Evolutionary conservation across 148 eudicot species (phyloP), one percentile per base, ranked within the genome.

Genomic region (Polygonum aviculare): DNA sequence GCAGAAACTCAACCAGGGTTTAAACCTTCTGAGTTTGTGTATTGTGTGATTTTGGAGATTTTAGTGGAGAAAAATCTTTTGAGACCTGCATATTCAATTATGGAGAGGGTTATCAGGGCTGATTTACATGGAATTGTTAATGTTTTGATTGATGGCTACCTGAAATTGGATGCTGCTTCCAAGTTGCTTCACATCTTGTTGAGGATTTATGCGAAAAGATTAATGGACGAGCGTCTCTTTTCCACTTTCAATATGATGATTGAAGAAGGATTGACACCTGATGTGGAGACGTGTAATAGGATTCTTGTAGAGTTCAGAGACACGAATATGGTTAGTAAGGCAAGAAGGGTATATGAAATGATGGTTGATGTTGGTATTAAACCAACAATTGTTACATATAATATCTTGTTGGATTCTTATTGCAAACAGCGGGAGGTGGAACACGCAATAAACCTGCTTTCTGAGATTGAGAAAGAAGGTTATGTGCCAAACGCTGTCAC

Each of bases 221-320:
- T 76, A 1, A 83, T 84, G 83, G 80, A 82, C 3, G 85, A 81
- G 38, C 70, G 70, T 18, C 85, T 83, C 59, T 81, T 85, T 73
- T 69, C 26, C 18, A 35, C 84, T 51, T 89, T 89, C 57, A 77
- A 85, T 78, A 87, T 79, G 84, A 87, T 87, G 90, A 73, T 87
- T 38, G 76, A 77, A 52, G 85, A 74, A 55, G 86, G 78, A 76
- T 80, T 85, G 16, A 82, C 78, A 59, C 90, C 90, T 11, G 87
- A 85, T 79, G 81, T 87, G 79, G 82, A 81, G 78, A 85, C 80
- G 69, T 89, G 93, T 52, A 89, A 89, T 76, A 85, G 89, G 72
- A 67, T 89, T 81, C 86, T 89, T 78, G 76, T 77, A 78, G 11
- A 82, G 18, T 87, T 89, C 77, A 87, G 89, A 69, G 86, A 85